Base-by-base conservation (phyloP, 2,329 filamentous ascomycete genomes). In the Colletotrichum filicis region DNA sequence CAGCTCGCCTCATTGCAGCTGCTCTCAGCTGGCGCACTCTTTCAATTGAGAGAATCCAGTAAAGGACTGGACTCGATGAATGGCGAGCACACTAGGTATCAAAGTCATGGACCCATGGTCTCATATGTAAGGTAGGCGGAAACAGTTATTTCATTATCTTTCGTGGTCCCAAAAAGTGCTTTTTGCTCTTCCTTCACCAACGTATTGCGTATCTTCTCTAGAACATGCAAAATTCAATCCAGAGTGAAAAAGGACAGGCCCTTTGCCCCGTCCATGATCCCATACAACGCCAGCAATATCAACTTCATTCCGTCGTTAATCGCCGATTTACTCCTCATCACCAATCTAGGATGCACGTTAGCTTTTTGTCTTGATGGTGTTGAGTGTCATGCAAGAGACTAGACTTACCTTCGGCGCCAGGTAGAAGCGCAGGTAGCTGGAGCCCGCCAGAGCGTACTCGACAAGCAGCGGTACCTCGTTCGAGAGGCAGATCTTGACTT, bases 391-490 rank as follows among this genome's bases (percentile, higher is more conserved):
- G 42, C 26, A 19, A 42, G 37, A 42, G 37, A 42, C 1, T 26
- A 37, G 59, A 81, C 89, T 73, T 86, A 97, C 97, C 95, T 99
- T 99, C 76, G 97, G 97, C 76, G 97, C 97, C 79, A 99, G 91
- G 86, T 98, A 99, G 91, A 98, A 99, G 80, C 96, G 92, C 85
- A 99, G 86, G 84, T 97, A 97, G 84, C 94, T 97, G 87, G 91
- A 95, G 76, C 94, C 93, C 67, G 89, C 88, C 74, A 98, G 85
- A 68, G 86, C 88, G 85, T 98, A 99, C 87, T 99, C 97, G 57
- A 99, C 97, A 78, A 98, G 88, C 77, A 99, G 91, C 32, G 97
- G 97, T 64, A 99, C 96, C 85, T 99, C 97, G 84, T 95, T 95
- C 66, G 96, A 98, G 78, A 99, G 90, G 86, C 94, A 97, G 78